Percentiles rank a stretch among this genome's conserved stretches.
Evolutionary conservation across 1,139 yeast genomes (phyloP).

Genomic region (Protomyces arabidopsidicola): DNA sequence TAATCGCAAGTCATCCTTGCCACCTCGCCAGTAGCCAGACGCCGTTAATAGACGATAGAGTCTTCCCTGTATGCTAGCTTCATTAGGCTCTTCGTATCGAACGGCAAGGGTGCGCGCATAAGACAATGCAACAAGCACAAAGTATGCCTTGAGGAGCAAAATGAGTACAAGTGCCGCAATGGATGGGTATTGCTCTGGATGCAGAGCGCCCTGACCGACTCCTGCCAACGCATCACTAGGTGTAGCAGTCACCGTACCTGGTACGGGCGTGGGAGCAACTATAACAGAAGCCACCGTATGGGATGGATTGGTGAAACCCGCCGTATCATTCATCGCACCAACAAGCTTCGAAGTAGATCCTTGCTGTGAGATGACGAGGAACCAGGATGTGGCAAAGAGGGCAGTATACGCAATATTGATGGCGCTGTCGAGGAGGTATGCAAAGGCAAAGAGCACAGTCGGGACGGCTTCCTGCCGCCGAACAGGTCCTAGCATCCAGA

Average conservation of each 20-base stretch:
- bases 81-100: background rate
- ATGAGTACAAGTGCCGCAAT: constrained; percentile 32
- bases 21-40: background rate
- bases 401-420: constrained; percentile 64
- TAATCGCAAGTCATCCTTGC: background rate
- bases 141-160: constrained; percentile 32
- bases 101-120: constrained; percentile 33
- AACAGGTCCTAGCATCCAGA: constrained; percentile 54
- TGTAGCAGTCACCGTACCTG: constrained; percentile 11
- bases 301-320: constrained; percentile 25
- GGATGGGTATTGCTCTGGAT: constrained; percentile 34
- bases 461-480: constrained; percentile 33
- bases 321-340: constrained; percentile 27
- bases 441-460: constrained; percentile 49
- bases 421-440: constrained; percentile 63
- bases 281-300: constrained; percentile 22
- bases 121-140: constrained; percentile 33
- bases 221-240: constrained; percentile 24
- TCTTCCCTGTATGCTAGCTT: background rate
- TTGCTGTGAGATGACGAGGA: constrained; percentile 37
- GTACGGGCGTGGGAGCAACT: constrained; percentile 9
- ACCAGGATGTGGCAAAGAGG: constrained; percentile 74
- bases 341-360: background rate
- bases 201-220: constrained; percentile 28
- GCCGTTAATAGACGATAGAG: background rate